Percentiles rank a stretch among this genome's conserved stretches.
Evolutionary conservation across 78 protist genomes (phyloP).

Genomic region (slime mould (Dictyostelium discoideum)): DNA sequence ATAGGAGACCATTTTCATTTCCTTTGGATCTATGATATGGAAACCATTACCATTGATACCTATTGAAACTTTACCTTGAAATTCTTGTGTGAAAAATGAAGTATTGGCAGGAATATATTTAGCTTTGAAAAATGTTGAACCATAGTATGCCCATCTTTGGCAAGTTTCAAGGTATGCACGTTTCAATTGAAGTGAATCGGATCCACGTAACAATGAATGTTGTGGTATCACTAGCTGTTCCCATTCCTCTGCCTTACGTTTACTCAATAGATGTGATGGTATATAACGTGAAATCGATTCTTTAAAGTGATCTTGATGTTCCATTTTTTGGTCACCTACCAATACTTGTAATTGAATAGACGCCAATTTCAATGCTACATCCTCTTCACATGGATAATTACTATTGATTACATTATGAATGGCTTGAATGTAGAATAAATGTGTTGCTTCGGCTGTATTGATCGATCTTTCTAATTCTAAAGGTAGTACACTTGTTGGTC

Average conservation of each 20-base stretch:
- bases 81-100: conserved; percentile 64
- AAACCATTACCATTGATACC: conserved; percentile 68
- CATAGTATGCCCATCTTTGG: conserved; percentile 72
- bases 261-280: conserved; percentile 28
- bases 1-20: conserved; percentile 69
- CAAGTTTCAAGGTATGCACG: conserved; percentile 63
- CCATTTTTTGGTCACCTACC: conserved; percentile 47
- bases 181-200: conserved; percentile 17
- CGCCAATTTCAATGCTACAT: conserved; percentile 67
- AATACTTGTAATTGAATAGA: conserved; percentile 60
- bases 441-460: conserved; percentile 28
- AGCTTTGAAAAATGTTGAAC: conserved; percentile 52
- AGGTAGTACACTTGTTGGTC: conserved; percentile 69
- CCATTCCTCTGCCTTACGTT: conserved; percentile 57
- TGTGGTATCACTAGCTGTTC: conserved; percentile 31
- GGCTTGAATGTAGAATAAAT: conserved; percentile 74
- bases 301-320: conserved; percentile 40
- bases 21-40: conserved; percentile 77
- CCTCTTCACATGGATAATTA: conserved; percentile 72
- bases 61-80: conserved; percentile 60
- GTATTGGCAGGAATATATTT: conserved; percentile 41
- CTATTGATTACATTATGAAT: conserved; percentile 53
- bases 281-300: conserved; percentile 48
- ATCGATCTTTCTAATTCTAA: conserved; percentile 30
- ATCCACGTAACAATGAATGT: conserved; percentile 61